Percentiles rank a stretch among this genome's conserved stretches.
These are phyloP conservation scores for Calonectria pauciramosa DNA, from an alignment of 2,329 filamentous ascomycete species.

Conservation along the genomic window DNA sequence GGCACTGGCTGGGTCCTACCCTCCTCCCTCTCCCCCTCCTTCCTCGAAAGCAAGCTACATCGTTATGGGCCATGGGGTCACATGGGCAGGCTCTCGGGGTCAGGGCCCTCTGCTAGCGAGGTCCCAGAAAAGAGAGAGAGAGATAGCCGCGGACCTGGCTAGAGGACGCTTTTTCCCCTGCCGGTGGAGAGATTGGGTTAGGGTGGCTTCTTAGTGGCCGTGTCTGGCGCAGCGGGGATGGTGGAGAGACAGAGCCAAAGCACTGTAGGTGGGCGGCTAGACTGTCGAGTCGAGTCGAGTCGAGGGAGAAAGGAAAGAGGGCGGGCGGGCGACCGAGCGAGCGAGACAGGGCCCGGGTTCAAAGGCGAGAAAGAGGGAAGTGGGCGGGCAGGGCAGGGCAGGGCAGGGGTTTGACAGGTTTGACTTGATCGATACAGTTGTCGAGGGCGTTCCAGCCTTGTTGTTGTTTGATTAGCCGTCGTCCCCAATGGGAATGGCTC, in stretches of 20 bases:
- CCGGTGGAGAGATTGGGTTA: conserved; percentile 2
- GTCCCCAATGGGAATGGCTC: conserved; percentile 6
- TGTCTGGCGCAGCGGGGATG: conserved; percentile 5
- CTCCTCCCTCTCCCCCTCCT: not conserved
- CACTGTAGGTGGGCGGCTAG: not conserved
- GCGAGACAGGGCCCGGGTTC: not conserved
- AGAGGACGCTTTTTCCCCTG: not conserved
- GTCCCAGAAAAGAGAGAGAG: not conserved
- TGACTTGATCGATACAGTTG: not conserved
- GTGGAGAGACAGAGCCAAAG: not conserved
- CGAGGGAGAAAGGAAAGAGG: not conserved
- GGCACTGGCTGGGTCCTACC: not conserved
- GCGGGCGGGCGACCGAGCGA: not conserved
- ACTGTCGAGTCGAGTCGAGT: not conserved
- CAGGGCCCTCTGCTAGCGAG: not conserved
- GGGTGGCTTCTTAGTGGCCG: conserved; percentile 6
- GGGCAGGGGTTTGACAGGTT: not conserved
- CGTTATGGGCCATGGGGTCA: not conserved
- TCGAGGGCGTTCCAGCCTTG: not conserved
- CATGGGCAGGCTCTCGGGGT: not conserved
- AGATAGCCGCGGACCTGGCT: conserved; percentile 10
- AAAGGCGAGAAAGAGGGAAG: not conserved
- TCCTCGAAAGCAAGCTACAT: not conserved
- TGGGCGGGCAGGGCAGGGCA: not conserved
- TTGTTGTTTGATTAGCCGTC: not conserved